Base-by-base conservation (phyloP, 495 filamentous ascomycete genomes). In the Aspergillus wentii region DNA sequence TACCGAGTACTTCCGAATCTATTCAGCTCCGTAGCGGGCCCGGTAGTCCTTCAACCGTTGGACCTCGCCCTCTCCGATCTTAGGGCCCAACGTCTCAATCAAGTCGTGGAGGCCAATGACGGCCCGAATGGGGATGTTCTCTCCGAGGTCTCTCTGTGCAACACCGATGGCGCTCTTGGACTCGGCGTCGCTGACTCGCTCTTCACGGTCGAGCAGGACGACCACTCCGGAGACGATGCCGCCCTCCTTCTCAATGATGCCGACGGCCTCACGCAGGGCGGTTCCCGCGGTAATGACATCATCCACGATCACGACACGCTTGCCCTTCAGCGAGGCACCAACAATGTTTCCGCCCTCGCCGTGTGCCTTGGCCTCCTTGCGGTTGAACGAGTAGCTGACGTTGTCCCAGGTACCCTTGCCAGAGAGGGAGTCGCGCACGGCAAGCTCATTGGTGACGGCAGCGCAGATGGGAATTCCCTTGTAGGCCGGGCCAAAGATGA, bases 241-340 rank as follows among this genome's bases (percentile, higher is more conserved):
- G 5, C 92, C 92, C 49, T 92, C 79, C 49, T 73, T 73, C 37
- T 76, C 62, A 44, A 95, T 90, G 51, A 94, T 88, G 22, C 72
- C 77, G 35, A 97, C 85, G 8, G 91, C 85, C 64, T 95, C 88
- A 31, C 91, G 76, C 61, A 95, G 85, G 18, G 91, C 92, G 5
- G 88, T 96, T 17, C 92, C 92, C 3, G 88, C 91, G 1, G 88
- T 95, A 49, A 96, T 88, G 10, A 98, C 92, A 65, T 96, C 92
- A 67, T 97, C 92, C 17, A 98, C 79, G 39, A 98, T 83, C 1
- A 97, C 69, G 5, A 96, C 81, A 8, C 74, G 72, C 75, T 92
- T 94, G 30, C 84, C 86, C 59, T 82, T 79, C 55, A 98, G 61
- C 4, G 80, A 70, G 15, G 86, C 86, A 5, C 92, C 92, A 14